Conservation (phyloP, 306 rosid genomes). For the Sesbania bispinosa region DNA sequence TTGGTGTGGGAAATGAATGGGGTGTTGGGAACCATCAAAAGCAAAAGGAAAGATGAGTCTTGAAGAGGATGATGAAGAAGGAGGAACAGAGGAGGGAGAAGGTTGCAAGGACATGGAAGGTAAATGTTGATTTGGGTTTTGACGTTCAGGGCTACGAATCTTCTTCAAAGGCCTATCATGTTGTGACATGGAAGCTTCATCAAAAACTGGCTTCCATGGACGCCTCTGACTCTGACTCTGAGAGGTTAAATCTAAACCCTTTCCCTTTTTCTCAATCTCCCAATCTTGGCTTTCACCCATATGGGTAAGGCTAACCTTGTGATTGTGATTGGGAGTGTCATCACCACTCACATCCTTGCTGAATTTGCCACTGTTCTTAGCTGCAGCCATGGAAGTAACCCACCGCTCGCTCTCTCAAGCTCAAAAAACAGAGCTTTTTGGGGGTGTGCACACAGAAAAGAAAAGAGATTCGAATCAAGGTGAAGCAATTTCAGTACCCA, state of each 20-base stretch:
- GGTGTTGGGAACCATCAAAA: conserved; percentile 45
- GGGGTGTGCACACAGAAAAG: neutral
- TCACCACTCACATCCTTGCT: conserved; percentile 36
- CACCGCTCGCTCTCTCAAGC: conserved; percentile 49
- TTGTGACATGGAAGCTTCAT: conserved; percentile 55
- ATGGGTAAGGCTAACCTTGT: neutral
- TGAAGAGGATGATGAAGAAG: no score
- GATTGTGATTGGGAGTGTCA: neutral
- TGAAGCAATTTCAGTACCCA: neutral
- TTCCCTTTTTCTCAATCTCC: conserved; percentile 44
- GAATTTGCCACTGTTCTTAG: conserved; percentile 49
- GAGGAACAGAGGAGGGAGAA: neutral
- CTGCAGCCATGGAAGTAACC: conserved; percentile 38
- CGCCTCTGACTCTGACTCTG: no score
- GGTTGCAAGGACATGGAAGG: no score
- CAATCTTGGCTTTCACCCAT: conserved; percentile 36
- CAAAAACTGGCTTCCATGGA: conserved; percentile 57
- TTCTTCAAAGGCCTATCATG: conserved; percentile 74
- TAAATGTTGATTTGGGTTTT: conserved; percentile 11
- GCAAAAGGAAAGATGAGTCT: conserved; percentile 69
- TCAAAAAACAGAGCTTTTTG: neutral
- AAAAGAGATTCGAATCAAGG: conserved; percentile 21
- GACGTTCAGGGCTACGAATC: conserved; percentile 56
- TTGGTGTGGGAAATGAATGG: conserved; percentile 43
- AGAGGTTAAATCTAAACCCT: conserved; percentile 28